Percentiles rank a stretch among this genome's conserved stretches.
These are phyloP conservation scores for Cetradonia linearis DNA, from an alignment of 495 filamentous ascomycete species.

Conservation along the genomic window DNA sequence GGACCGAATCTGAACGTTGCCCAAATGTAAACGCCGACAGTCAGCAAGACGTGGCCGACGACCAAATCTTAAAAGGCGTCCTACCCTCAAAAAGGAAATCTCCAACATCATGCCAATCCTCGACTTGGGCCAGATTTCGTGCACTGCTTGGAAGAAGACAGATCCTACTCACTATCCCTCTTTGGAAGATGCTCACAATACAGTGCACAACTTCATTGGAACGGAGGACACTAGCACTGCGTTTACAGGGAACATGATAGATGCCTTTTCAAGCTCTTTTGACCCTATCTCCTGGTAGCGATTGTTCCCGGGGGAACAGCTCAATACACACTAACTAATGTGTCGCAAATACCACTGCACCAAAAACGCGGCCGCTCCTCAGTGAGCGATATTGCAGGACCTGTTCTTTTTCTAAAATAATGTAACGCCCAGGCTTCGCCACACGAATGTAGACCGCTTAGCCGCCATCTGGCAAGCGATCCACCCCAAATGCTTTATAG, in stretches of 20 bases:
- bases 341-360: too few relatives aligned
- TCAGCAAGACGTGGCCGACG: not conserved
- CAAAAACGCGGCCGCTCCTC: too few relatives aligned
- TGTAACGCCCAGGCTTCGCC: too few relatives aligned
- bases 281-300: slow-evolving; percentile 59
- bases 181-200: not conserved
- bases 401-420: too few relatives aligned
- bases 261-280: slow-evolving; percentile 34
- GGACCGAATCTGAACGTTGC: not conserved
- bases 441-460: slow-evolving; percentile 44
- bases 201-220: not conserved
- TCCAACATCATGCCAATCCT: not conserved
- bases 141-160: slow-evolving; percentile 2
- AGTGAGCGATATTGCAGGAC: too few relatives aligned
- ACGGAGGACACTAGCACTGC: not conserved
- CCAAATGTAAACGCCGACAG: not conserved
- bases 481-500: slow-evolving; percentile 48
- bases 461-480: slow-evolving; percentile 62
- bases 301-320: too few relatives aligned
- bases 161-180: slow-evolving; percentile 1
- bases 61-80: slow-evolving; percentile 1
- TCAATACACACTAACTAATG: too few relatives aligned
- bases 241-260: slow-evolving; percentile 17
- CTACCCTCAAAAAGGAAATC: not conserved
- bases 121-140: not conserved